Evolutionary conservation across 75 land plant genomes (phyloP), one percentile per base, ranked within the genome.

Genomic region (Gnetum montanum): DNA sequence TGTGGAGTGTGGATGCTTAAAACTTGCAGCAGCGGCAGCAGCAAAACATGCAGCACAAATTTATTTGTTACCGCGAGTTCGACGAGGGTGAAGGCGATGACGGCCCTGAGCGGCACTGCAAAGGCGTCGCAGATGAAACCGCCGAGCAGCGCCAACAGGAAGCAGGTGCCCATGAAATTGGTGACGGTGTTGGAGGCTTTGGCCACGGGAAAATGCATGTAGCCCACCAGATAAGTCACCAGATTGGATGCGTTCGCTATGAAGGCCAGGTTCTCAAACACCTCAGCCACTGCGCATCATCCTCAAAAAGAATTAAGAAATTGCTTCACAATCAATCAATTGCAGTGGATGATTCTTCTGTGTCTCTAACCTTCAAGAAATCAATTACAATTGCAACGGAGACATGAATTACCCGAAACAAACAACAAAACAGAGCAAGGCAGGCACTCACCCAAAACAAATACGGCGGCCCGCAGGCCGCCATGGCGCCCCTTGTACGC

Each of bases 81-180:
- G 26, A 70, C 19, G 34, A 35, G 12, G 8, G 83, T 77, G 41
- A 79, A 73, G 13, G 72, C 46, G 13, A 76, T 63, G 59, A 68
- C 73, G 57, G 72, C 65, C 57, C 18, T 20, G 47, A 61, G 76
- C 48, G 80, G 33, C 24, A 77, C 66, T 51, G 68, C 57, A 66
- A 72, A 80, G 18, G 88, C 76, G 40, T 84, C 88, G 4, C 80
- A 80, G 4, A 84, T 37, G 58, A 80, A 84, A 16, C 83, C 88
- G 4, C 88, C 88, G 8, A 84, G 64, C 19, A 84, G 84, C 23
- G 83, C 66, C 4, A 84, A 71, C 53, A 76, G 70, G 54, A 84
- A 84, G 29, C 80, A 75, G 2, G 88, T 79, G 8, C 88, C 88
- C 77, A 84, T 75, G 66, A 84, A 84, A 48, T 80, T 76, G 31